phyloP scores from a whole-genome alignment of 73 alveolate genomes.

The Tetrahymena thermophila region DNA sequence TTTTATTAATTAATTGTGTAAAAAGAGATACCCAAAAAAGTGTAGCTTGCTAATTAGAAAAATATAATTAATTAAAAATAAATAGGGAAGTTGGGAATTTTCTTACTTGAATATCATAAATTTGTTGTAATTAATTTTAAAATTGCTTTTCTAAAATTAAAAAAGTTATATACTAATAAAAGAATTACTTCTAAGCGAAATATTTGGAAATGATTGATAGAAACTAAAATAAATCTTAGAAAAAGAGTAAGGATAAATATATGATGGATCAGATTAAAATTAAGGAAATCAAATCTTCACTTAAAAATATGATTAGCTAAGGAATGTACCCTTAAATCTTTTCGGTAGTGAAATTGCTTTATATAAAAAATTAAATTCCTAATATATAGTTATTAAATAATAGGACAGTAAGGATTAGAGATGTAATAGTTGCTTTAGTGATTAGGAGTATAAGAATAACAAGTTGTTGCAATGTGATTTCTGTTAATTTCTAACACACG shows the following conservation, averaged over 20 bases:
- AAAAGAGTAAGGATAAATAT: neutral
- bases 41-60: no score
- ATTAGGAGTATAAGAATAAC: neutral
- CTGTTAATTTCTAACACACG: neutral
- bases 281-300: neutral
- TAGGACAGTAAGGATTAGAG: neutral
- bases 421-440: neutral
- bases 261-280: neutral
- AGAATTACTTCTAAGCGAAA: neutral
- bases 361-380: neutral
- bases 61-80: no score
- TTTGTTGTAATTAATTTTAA: no score
- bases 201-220: neutral
- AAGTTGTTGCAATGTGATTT: neutral
- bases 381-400: neutral
- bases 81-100: no score
- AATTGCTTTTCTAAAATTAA: neutral
- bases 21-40: no score
- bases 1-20: no score
- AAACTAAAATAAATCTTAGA: neutral
- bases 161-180: no score
- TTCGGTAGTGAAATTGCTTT: neutral
- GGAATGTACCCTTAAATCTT: neutral
- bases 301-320: neutral
- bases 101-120: neutral